Evolutionary conservation across 164 flowering plant genomes (phyloP).

Genomic region (Sextonia rubra): DNA sequence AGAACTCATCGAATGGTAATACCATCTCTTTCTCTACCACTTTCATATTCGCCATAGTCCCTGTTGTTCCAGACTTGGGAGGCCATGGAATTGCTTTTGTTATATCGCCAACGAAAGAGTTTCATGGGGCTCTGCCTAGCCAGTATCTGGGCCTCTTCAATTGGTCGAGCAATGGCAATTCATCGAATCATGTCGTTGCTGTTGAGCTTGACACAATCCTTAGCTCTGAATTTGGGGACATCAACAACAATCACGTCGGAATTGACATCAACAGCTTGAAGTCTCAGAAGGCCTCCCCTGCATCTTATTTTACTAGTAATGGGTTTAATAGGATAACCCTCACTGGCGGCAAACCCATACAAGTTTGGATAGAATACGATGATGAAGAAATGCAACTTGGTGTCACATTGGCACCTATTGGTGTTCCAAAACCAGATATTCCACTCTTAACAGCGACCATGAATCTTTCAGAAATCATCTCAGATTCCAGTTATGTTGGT

Average conservation of each 20-base stretch:
- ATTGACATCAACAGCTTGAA: constrained; percentile 38
- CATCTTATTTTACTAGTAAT: constrained; percentile 15
- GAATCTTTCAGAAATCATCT: constrained; percentile 5
- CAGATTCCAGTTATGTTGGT: constrained; percentile 13
- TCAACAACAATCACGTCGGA: constrained; percentile 42
- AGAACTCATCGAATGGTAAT: constrained; percentile 19
- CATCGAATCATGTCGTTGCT: constrained; percentile 33
- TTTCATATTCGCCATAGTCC: constrained; percentile 46
- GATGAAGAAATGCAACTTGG: constrained; percentile 10
- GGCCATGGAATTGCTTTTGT: constrained; percentile 64
- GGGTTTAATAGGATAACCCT: constrained; percentile 18
- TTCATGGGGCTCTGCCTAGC: constrained; percentile 27
- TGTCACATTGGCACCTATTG: constrained; percentile 16
- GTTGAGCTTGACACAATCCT: constrained; percentile 37
- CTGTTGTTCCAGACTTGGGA: constrained; percentile 35
- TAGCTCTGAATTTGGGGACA: constrained; percentile 21
- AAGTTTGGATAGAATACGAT: constrained; percentile 18
- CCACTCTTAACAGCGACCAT: constrained; percentile 14
- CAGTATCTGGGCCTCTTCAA: constrained; percentile 42
- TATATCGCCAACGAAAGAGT: constrained; percentile 27
- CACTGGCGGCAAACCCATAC: constrained; percentile 19
- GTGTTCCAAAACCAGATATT: constrained; percentile 4
- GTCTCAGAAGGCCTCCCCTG: constrained; percentile 29
- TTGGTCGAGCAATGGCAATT: constrained; percentile 15
- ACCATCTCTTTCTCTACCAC: constrained; percentile 48